These are phyloP conservation scores for Debaryomyces psychrophilus DNA, from an alignment of 1,139 yeast species.

Conservation along the genomic window DNA sequence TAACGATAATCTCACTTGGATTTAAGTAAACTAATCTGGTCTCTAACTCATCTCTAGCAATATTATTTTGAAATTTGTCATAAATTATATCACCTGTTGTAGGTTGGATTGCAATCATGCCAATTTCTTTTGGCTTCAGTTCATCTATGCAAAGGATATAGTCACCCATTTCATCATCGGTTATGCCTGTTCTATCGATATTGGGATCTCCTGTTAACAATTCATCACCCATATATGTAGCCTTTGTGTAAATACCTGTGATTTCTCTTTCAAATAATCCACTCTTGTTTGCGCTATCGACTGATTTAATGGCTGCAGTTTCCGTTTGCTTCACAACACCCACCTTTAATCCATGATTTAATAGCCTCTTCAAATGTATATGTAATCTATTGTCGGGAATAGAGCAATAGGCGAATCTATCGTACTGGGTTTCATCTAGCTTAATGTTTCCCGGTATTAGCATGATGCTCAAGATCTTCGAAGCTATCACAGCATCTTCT, in stretches of 20 bases:
- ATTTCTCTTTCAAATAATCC: constrained; percentile 70
- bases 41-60: constrained; percentile 61
- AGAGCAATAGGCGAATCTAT: constrained; percentile 78
- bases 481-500: constrained; percentile 73
- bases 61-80: constrained; percentile 66
- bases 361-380: constrained; percentile 68
- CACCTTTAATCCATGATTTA: constrained; percentile 69
- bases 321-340: constrained; percentile 89
- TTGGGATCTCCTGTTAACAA: constrained; percentile 22
- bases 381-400: constrained; percentile 79
- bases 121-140: constrained; percentile 24
- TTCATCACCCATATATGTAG: constrained; percentile 77
- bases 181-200: constrained; percentile 14
- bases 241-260: constrained; percentile 76
- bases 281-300: constrained; percentile 45
- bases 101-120: constrained; percentile 72
- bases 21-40: constrained; percentile 72
- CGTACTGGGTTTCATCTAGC: constrained; percentile 52
- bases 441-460: constrained; percentile 61
- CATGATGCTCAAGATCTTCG: constrained; percentile 69
- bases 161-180: constrained; percentile 27
- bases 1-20: constrained; percentile 71
- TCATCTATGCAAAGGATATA: constrained; percentile 37
- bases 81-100: constrained; percentile 76
- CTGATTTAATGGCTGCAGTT: constrained; percentile 67